A percentile compares a stretch with the other conserved stretches of the same genome.
Evolutionary conservation across 176 grass and related monocot species (phyloP).

Genomic region (Juncus inflexus): DNA sequence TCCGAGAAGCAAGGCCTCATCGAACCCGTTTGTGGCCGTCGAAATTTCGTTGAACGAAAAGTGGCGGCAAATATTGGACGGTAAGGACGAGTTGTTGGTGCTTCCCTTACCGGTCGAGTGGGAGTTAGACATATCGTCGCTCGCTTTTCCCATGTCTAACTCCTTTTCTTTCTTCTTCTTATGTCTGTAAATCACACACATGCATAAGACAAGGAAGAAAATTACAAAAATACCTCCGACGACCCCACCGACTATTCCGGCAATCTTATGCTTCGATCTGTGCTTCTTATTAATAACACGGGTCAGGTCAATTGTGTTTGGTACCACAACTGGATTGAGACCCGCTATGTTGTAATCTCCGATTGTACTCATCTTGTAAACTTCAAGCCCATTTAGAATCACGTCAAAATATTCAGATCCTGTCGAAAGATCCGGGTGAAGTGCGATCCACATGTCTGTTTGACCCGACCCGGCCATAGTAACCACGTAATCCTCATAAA

Average conservation of each 20-base stretch:
- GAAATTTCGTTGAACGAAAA: slow-evolving; percentile 50
- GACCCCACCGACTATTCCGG: slow-evolving; percentile 28
- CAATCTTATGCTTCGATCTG: background rate
- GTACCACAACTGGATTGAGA: slow-evolving; percentile 31
- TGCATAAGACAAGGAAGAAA: slow-evolving; percentile 11
- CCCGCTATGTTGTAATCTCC: slow-evolving; percentile 40
- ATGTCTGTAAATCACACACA: slow-evolving; percentile 29
- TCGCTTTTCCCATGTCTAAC: slow-evolving; percentile 12
- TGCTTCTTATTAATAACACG: background rate
- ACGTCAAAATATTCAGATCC: slow-evolving; percentile 58
- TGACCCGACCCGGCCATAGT: slow-evolving; percentile 13
- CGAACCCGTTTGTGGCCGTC: slow-evolving; percentile 46
- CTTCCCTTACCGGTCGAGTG: slow-evolving; percentile 15
- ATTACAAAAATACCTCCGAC: slow-evolving; percentile 17
- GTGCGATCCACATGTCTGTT: slow-evolving; percentile 58
- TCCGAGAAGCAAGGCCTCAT: slow-evolving; percentile 51
- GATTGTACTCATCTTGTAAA: slow-evolving; percentile 40
- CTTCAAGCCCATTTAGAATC: slow-evolving; percentile 72
- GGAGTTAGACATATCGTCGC: slow-evolving; percentile 15
- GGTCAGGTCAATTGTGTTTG: background rate
- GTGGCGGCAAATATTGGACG: slow-evolving; percentile 49
- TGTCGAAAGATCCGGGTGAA: slow-evolving; percentile 42
- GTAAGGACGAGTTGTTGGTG: slow-evolving; percentile 39
- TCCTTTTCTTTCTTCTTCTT: slow-evolving; percentile 45
- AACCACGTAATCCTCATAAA: slow-evolving; percentile 41